Evolutionary conservation across 192 early-diverging fungal species (phyloP).

Genomic region (Rhizophagus prolifer): DNA sequence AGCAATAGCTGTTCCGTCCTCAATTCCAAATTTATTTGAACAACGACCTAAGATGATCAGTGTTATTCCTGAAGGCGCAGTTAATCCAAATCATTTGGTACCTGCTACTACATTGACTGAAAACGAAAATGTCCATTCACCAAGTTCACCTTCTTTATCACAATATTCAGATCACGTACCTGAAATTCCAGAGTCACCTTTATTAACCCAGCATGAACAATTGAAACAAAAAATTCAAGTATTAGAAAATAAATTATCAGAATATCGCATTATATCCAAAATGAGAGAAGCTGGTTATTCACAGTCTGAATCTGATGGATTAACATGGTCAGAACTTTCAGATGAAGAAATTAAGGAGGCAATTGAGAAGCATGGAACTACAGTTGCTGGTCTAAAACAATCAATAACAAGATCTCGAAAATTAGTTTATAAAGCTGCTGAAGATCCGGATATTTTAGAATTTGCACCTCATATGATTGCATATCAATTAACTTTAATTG

Average conservation of each 20-base stretch:
- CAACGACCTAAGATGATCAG: constrained; percentile 31
- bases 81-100: constrained; percentile 56
- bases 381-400: constrained; percentile 48
- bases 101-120: constrained; percentile 52
- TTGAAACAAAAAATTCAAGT: constrained; percentile 48
- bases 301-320: constrained; percentile 15
- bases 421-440: constrained; percentile 51
- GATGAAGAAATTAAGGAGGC: constrained; percentile 46
- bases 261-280: constrained; percentile 23
- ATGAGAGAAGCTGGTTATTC: constrained; percentile 11
- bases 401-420: constrained; percentile 53
- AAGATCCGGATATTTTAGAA: constrained; percentile 52
- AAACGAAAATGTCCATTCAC: constrained; percentile 37
- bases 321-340: constrained; percentile 34
- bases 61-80: constrained; percentile 52
- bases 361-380: constrained; percentile 43
- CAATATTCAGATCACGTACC: constrained; percentile 51
- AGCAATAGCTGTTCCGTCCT: constrained; percentile 34
- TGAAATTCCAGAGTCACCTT: constrained; percentile 56
- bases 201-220: constrained; percentile 48
- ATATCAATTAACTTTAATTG: constrained; percentile 68
- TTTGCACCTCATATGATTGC: constrained; percentile 64
- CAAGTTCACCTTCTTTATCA: constrained; percentile 23
- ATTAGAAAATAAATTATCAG: constrained; percentile 39
- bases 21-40: constrained; percentile 37